Base-by-base conservation (phyloP, 306 rosid genomes). In the Amphicarpaea edgeworthii region DNA sequence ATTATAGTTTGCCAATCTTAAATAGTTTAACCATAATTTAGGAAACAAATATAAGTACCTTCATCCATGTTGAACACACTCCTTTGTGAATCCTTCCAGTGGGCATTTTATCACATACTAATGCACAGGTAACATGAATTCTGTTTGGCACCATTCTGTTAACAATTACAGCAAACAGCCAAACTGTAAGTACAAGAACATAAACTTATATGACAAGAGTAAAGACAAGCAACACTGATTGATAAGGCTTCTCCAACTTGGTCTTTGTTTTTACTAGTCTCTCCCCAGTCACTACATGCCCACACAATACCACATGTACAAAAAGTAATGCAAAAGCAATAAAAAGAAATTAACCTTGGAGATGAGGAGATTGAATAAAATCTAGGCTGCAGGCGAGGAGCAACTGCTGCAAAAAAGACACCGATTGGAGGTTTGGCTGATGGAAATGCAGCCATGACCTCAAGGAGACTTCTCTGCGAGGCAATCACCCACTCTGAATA, bases 41-140 rank as follows among this genome's bases (percentile, higher is more conserved):
- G 30, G 75, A 68, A 80, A 75, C 28, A 58, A 75, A 68, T 16
- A 50, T 17, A 58, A 70, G 51, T 87, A 96, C 99, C 99, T 89
- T 93, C 91, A 96, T 96, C 99, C 99, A 96, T 19, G 99, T 96
- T 28, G 99, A 96, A 74, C 98, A 93, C 16, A 96, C 84, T 83
- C 99, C 99, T 76, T 77, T 89, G 67, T 96, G 98, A 78, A 89
- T 81, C 63, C 99, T 82, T 67, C 99, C 99, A 1, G 96, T 69
- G 50, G 90, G 88, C 86, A 86, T 93, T 81, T 86, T 89, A 75
- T 93, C 98, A 61, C 71, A 24, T 28, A 96, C 99, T 65, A 93
- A 76, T 64, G 99, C 98, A 89, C 97, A 96, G 30, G 99, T 96
- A 77, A 89, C 98, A 74, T 96, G 98, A 85, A 96, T 90, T 83